A percentile compares a stretch with the other conserved stretches of the same genome.
phyloP scores from a whole-genome alignment of 305 asterid genomes.

The Fraxinus baroniana region DNA sequence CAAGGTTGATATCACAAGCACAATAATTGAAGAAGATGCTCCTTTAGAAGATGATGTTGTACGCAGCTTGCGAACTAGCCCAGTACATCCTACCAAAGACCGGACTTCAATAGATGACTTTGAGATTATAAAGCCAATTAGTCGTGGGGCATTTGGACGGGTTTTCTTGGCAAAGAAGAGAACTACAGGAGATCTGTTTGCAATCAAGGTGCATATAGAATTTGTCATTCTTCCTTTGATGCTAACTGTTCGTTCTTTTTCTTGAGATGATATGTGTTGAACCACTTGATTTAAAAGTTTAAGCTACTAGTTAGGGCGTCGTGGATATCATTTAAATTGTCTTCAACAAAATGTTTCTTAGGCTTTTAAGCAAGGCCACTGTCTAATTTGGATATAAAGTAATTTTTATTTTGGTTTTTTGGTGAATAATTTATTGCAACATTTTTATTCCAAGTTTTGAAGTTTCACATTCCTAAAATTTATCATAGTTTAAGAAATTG shows the following conservation, averaged over 20 bases:
- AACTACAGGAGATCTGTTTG: conserved; percentile 93
- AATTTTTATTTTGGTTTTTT: not conserved
- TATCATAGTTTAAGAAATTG: not conserved
- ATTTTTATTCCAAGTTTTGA: not conserved
- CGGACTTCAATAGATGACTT: conserved; percentile 98
- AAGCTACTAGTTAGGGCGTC: not conserved
- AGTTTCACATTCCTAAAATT: not conserved
- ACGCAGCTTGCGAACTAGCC: conserved; percentile 95
- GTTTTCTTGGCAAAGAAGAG: conserved; percentile 96
- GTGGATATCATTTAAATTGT: not conserved
- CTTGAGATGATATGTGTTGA: conserved; percentile 5
- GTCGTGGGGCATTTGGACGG: conserved; percentile 99
- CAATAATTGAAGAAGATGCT: conserved; percentile 96
- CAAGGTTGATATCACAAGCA: conserved; percentile 85
- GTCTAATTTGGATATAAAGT: not conserved
- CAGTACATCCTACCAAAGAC: conserved; percentile 79
- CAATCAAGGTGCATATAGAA: conserved; percentile 69
- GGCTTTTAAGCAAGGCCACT: not conserved
- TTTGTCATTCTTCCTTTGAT: conserved; percentile 9
- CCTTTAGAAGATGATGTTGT: conserved; percentile 96
- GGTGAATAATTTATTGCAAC: not conserved
- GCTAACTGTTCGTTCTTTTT: not conserved
- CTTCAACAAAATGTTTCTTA: not conserved
- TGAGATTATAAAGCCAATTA: conserved; percentile 96
- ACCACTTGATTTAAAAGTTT: not conserved